Evolutionary conservation across 768 basidiomycete genomes (phyloP), one percentile per base, ranked within the genome.

Genomic region (Heimioporus sp.): DNA sequence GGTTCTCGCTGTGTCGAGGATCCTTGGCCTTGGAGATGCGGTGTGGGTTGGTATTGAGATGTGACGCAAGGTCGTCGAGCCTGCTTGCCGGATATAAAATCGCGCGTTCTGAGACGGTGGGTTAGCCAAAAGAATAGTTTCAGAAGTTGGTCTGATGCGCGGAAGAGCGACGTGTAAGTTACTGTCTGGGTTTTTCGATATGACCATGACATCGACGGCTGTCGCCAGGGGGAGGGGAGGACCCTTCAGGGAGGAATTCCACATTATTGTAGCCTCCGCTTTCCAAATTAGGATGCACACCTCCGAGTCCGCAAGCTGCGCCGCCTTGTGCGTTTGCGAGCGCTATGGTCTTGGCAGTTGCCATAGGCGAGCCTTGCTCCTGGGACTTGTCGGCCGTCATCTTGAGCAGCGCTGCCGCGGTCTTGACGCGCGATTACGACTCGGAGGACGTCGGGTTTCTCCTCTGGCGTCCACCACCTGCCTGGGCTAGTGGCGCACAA

Each of bases 1-100:
- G 7, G 66, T 67, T 72, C 92, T 87, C 35, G 96, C 95, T 80
- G 55, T 87, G 85, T 35, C 98, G 79, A 40, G 97, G 82, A 45
- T 79, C 82, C 31, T 80, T 80, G 35, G 87, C 90, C 60, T 89
- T 80, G n/a, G n/a, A 39, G 79, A 69, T 15, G 83, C 80, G 7
- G 83, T 83, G 5, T 63, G 92, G 86, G 58, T 89, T 86, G 20
- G 85, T 75, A 37, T 85, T 85, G 28, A 98, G 78, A 72, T 87
- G 93, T 10, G 85, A 80, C 15, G 94, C 87, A 44, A 99, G 86
- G 61, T 24, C 24, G 24, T 24, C 24, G 24, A 24, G 3, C 24
- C 3, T 24, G 24, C 24, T 24, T 24, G 24, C 24, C 5, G 5
- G 24, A 24, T 24, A 24, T 24, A 24, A 24, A 24, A 24, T 24